Percentiles rank a stretch among this genome's conserved stretches.
Conservation (phyloP, 2,329 filamentous ascomycete species). For the Pseudogymnoascus sp. region DNA sequence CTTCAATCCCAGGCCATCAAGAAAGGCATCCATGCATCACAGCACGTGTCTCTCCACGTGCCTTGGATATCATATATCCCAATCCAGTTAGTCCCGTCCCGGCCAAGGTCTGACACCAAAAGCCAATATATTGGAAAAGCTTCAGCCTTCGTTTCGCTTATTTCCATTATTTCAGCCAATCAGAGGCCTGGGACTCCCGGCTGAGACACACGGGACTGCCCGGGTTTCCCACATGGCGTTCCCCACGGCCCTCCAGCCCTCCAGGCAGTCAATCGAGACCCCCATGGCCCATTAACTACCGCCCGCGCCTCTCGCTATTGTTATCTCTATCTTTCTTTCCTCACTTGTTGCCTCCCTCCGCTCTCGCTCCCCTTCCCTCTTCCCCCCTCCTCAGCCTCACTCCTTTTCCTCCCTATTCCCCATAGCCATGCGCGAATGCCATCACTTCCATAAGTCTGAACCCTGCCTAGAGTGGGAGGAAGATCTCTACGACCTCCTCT, state of each 20-base stretch:
- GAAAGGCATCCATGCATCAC: background rate
- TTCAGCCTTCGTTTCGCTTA: background rate
- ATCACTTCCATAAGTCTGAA: background rate
- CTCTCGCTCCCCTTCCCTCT: background rate
- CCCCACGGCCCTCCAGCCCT: background rate
- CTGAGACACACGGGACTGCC: background rate
- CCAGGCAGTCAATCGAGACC: background rate
- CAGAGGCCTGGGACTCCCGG: background rate
- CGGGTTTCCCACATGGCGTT: background rate
- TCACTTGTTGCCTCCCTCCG: background rate
- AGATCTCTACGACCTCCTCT: background rate
- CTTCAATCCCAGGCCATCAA: background rate
- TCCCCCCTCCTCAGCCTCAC: background rate
- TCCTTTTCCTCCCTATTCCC: background rate
- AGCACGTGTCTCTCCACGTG: background rate
- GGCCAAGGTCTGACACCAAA: background rate
- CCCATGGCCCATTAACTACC: background rate
- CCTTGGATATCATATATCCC: background rate
- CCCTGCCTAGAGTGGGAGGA: background rate
- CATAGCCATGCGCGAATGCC: background rate
- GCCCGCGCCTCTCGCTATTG: background rate
- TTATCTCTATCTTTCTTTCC: background rate
- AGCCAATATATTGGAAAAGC: slow-evolving; percentile 4
- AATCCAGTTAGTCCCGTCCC: background rate
- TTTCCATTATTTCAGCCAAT: background rate